Evolutionary conservation across 306 rosid genomes (phyloP).

Genomic region (Spatholobus suberectus): DNA sequence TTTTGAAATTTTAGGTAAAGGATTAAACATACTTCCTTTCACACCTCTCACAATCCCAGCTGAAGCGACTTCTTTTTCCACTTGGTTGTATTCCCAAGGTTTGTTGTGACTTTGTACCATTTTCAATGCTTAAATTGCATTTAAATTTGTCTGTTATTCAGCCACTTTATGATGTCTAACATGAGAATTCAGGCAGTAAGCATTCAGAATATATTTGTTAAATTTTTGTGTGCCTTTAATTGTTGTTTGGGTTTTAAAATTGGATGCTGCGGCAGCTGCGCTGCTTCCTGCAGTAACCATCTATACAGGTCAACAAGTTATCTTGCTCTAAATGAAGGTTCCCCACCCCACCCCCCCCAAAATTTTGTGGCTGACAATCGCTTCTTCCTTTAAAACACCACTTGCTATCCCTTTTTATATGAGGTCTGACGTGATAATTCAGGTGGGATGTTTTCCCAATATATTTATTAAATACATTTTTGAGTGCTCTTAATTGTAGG

Average conservation of each 20-base stretch:
- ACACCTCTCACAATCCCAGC: constrained; percentile 86
- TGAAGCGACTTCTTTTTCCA: constrained; percentile 80
- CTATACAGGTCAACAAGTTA: neutral
- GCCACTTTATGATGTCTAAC: constrained; percentile 21
- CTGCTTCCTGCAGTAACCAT: constrained; percentile 23
- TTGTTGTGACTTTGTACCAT: constrained; percentile 42
- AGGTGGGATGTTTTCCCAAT: constrained; percentile 5
- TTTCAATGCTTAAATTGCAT: constrained; percentile 16
- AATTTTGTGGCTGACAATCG: neutral
- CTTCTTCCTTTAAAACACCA: constrained; percentile 13
- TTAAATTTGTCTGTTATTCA: constrained; percentile 4
- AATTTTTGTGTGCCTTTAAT: neutral
- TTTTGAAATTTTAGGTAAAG: constrained; percentile 69
- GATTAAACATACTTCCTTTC: constrained; percentile 98
- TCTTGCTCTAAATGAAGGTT: neutral
- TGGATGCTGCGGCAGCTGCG: neutral
- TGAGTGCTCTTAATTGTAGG: neutral
- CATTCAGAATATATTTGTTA: constrained; percentile 13
- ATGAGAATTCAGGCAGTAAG: neutral
- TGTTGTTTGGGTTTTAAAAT: constrained; percentile 20
- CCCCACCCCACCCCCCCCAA: neutral
- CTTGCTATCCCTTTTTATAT: neutral
- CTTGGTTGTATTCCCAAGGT: constrained; percentile 93
- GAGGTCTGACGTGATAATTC: neutral
- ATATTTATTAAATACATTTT: constrained; percentile 1